Conservation (phyloP, 352 stramenopile species). For the Thalassiosira gravida region DNA sequence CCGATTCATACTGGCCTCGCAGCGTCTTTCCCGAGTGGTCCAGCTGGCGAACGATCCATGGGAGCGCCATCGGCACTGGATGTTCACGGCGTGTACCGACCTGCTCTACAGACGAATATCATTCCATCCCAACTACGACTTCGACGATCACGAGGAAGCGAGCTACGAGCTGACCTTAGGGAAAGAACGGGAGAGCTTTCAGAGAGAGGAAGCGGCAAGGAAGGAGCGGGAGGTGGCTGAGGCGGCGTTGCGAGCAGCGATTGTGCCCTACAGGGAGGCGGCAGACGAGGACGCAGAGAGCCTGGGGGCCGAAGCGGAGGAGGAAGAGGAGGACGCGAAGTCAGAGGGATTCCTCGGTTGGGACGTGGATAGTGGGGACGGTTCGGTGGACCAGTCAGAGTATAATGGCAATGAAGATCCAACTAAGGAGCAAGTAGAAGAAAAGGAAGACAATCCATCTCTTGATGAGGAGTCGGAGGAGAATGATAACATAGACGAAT, state of each 20-base stretch:
- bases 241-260: constrained; percentile 71
- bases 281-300: constrained; percentile 54
- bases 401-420: constrained; percentile 29
- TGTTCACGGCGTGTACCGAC: constrained; percentile 69
- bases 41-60: constrained; percentile 60
- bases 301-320: constrained; percentile 35
- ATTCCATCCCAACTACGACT: constrained; percentile 72
- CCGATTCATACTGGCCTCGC: constrained; percentile 40
- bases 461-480: constrained; percentile 23
- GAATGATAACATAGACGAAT: constrained; percentile 39
- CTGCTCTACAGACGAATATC: constrained; percentile 72
- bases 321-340: constrained; percentile 33
- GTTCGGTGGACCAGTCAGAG: constrained; percentile 32
- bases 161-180: constrained; percentile 82
- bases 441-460: constrained; percentile 31
- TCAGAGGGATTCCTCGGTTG: constrained; percentile 56
- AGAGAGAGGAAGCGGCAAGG: constrained; percentile 51
- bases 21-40: constrained; percentile 58
- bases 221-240: constrained; percentile 69
- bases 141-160: constrained; percentile 72
- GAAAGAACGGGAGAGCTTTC: constrained; percentile 65
- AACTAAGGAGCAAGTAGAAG: background rate
- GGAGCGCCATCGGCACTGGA: constrained; percentile 63
- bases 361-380: constrained; percentile 53
- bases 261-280: constrained; percentile 62